phyloP scores from a whole-genome alignment of 805 yeast genomes.

The Wickerhamiella musiphila region DNA sequence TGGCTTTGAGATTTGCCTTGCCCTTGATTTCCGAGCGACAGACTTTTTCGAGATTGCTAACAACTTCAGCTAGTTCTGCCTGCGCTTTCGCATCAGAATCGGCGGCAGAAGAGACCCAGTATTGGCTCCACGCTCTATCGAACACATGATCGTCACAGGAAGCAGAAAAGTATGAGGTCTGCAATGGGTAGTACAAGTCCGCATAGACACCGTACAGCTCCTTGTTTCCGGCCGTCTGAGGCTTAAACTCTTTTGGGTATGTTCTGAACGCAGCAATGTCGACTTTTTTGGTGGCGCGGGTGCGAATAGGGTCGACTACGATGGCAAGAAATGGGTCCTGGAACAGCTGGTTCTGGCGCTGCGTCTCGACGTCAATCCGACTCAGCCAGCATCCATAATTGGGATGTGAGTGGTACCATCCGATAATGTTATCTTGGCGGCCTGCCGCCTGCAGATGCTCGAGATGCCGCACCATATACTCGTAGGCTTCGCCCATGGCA shows the following conservation, averaged over 20 bases:
- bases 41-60: no score
- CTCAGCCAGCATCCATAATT: constrained; percentile 95
- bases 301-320: constrained; percentile 92
- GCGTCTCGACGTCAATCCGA: constrained; percentile 86
- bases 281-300: constrained; percentile 79
- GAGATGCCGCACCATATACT: constrained; percentile 77
- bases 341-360: constrained; percentile 88
- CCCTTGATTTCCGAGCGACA: no score
- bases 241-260: constrained; percentile 2
- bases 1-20: no score
- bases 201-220: constrained; percentile 46
- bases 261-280: constrained; percentile 92
- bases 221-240: neutral
- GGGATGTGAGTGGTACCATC: constrained; percentile 97
- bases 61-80: no score
- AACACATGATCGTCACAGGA: constrained; percentile 32
- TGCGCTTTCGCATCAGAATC: no score
- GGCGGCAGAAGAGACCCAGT: no score
- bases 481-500: constrained; percentile 86
- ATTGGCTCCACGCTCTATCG: constrained; percentile 6
- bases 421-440: constrained; percentile 59
- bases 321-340: constrained; percentile 94
- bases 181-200: constrained; percentile 47
- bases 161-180: constrained; percentile 41
- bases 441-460: constrained; percentile 33